Percentiles rank a stretch among this genome's conserved stretches.
phyloP scores from a whole-genome alignment of 345 rosid species.

The Sisymbrium altissimum region DNA sequence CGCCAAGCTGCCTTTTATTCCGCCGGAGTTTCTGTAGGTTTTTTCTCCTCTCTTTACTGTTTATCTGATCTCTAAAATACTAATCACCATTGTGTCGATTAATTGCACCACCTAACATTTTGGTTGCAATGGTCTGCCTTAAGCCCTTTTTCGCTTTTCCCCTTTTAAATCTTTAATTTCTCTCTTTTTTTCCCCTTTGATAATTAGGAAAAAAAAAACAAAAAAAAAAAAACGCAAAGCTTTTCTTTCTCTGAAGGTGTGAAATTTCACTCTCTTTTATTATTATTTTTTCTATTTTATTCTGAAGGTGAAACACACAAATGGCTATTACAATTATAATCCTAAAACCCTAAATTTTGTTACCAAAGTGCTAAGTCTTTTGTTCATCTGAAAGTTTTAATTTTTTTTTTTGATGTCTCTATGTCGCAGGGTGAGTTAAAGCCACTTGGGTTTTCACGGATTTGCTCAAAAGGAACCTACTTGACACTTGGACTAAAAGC shows the following conservation, averaged over 20 bases:
- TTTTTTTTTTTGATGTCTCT: neutral
- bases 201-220: neutral
- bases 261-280: neutral
- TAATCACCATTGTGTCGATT: slow-evolving; percentile 12
- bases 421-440: slow-evolving; percentile 20
- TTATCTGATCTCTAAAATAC: neutral
- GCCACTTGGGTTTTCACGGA: neutral
- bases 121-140: neutral
- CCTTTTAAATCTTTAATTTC: neutral
- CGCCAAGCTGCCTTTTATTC: slow-evolving; percentile 5
- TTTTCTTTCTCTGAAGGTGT: neutral
- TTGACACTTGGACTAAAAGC: slow-evolving; percentile 22
- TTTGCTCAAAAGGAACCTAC: slow-evolving; percentile 16
- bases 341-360: slow-evolving; percentile 9
- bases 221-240: neutral
- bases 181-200: neutral
- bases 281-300: neutral
- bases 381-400: neutral
- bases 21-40: slow-evolving; percentile 16
- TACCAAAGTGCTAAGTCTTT: neutral
- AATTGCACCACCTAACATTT: neutral
- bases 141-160: neutral
- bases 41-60: neutral
- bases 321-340: neutral
- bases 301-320: neutral